Evolutionary conservation across 2,329 filamentous ascomycete species (phyloP).

Genomic region (Coniella vitis): DNA sequence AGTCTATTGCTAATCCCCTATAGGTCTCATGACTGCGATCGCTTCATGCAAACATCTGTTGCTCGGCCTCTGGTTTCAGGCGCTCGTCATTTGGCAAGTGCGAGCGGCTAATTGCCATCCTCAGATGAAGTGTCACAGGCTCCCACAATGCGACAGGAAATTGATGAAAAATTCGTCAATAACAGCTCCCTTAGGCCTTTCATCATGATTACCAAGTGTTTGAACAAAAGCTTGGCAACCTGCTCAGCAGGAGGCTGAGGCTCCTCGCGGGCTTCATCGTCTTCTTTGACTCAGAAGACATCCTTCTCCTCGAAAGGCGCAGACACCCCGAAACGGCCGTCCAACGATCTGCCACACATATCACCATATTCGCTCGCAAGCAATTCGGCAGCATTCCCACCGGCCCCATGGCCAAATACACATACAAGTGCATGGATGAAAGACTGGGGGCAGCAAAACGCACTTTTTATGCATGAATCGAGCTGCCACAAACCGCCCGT

Average conservation of each 20-base stretch:
- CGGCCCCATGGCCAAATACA: conserved; percentile 10
- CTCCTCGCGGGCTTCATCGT: background rate
- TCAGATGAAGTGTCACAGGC: too few species aligned
- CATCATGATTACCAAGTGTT: too few species aligned
- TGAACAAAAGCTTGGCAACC: too few species aligned
- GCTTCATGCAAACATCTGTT: too few species aligned
- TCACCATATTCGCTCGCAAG: background rate
- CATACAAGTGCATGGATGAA: background rate
- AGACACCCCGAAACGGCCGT: background rate
- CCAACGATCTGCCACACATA: conserved; percentile 1
- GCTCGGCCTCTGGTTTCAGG: too few species aligned
- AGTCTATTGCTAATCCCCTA: too few species aligned
- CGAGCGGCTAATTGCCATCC: too few species aligned
- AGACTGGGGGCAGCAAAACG: background rate
- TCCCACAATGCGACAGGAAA: too few species aligned
- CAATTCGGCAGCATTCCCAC: conserved; percentile 1
- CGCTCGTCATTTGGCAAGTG: too few species aligned
- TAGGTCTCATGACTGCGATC: too few species aligned
- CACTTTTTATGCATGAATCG: background rate
- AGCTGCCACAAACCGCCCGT: background rate
- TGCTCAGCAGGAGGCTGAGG: background rate
- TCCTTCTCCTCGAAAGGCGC: background rate
- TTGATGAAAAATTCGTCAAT: too few species aligned
- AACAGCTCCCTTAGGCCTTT: too few species aligned
- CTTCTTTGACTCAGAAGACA: background rate